Base-by-base conservation (phyloP, 1,284 basidiomycete species). In the Tilletiaria anomala region DNA sequence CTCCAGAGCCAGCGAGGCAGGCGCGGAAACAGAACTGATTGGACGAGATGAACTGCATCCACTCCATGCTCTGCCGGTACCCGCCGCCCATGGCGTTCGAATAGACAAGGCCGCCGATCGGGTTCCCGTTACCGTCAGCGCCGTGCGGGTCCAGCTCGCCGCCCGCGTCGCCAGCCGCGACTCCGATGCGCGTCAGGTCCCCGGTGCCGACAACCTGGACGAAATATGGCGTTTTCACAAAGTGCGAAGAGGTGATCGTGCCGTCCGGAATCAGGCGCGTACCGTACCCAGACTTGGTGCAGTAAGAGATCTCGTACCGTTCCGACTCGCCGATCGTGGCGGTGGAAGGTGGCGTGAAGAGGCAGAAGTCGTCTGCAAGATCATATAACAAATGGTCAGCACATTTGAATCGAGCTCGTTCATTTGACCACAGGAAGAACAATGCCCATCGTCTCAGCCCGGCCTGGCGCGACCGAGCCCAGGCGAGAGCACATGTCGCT, bases 191-290 rank as follows among this genome's bases (percentile, higher is more conserved):
- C 40, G 71, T 73, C 29, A 71, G 63, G 66, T 69, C 43, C 66
- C 48, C 56, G 42, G 35, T 53, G 39, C 68, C 68, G 43, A 65
- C 61, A 42, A 72, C 58, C 54, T 75, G 73, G 45, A 63, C 58
- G 39, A 62, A 65, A 38, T 56, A 44, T 2, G 50, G 42, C 2
- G 62, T 60, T 31, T 52, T 37, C 3, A 63, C 50, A 47, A 61
- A 63, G 48, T 63, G 60, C 2, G 55, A 58, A 42, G 77, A 76
- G 10, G 69, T 71, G 59, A 85, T 76, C 14, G 79, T 69, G 19
- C 79, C 82, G 43, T 76, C 72, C 12, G 82, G 83, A 50, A 85
- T 82, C 47, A 82, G 62, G 37, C 78, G 76, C 10, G 77, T 76
- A 16, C 62, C 62, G 37, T 63, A 59, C 15, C 48, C 53, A 16